Conservation (phyloP, 805 yeast genomes). For the Kodamaea kaohsiungensis region DNA sequence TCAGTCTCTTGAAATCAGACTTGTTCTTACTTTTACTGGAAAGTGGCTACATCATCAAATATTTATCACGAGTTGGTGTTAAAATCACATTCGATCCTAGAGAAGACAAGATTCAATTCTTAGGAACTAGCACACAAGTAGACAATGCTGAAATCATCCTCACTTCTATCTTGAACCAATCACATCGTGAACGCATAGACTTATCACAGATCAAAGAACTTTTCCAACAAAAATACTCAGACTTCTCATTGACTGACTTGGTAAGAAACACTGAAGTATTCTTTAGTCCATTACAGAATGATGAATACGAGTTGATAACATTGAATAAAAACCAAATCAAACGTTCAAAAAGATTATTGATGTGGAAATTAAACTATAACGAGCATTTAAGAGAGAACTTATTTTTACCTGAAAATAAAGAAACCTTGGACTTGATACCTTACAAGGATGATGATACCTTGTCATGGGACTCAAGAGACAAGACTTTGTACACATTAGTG, state of each 20-base stretch:
- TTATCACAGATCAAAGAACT: conserved; percentile 27
- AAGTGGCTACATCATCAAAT: conserved; percentile 39
- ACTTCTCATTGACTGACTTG: conserved; percentile 25
- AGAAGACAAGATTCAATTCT: conserved; percentile 32
- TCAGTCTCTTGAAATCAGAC: conserved; percentile 37
- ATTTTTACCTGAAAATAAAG: conserved; percentile 17
- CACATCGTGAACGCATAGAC: conserved; percentile 32
- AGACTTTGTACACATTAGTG: conserved; percentile 9
- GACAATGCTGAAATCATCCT: conserved; percentile 47
- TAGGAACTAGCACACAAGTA: conserved; percentile 43
- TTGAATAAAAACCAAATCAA: conserved; percentile 28
- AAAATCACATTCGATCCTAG: conserved; percentile 34
- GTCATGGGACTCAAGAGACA: conserved; percentile 26
- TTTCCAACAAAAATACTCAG: conserved; percentile 29
- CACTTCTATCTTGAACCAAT: conserved; percentile 27
- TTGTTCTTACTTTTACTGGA: conserved; percentile 42
- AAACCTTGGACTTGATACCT: conserved; percentile 21
- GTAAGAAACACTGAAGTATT: conserved; percentile 36
- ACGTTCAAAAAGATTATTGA: conserved; percentile 37
- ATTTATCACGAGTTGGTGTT: conserved; percentile 44
- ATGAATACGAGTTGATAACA: conserved; percentile 33
- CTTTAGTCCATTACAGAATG: conserved; percentile 28
- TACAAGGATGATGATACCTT: conserved; percentile 32
- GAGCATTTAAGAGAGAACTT: conserved; percentile 23
- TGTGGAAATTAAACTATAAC: conserved; percentile 40